A percentile compares a stretch with the other conserved stretches of the same genome.
Evolutionary conservation across 768 basidiomycete species (phyloP).

Genomic region (Mycena floridula): DNA sequence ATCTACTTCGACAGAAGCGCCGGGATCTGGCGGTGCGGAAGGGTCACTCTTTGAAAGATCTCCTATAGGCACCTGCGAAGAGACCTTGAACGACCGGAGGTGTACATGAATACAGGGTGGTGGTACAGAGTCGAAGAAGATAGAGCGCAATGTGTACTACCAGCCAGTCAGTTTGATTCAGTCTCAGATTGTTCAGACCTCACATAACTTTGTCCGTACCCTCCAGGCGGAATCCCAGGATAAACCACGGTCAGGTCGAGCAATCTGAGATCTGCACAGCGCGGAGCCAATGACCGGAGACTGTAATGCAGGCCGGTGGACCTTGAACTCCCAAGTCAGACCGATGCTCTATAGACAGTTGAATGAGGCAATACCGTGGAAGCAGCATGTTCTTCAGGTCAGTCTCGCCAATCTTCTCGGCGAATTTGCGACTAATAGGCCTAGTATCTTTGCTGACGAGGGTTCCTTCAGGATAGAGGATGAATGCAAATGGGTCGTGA

Average conservation of each 20-base stretch:
- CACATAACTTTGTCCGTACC: constrained; percentile 82
- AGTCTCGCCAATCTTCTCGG: constrained; percentile 84
- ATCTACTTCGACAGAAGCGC: constrained; percentile 36
- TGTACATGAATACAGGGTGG: constrained; percentile 89
- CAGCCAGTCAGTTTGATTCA: too few species aligned
- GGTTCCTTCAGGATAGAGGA: constrained; percentile 95
- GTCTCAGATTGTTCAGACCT: too few species aligned
- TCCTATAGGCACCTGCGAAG: constrained; percentile 63
- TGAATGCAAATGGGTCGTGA: constrained; percentile 69
- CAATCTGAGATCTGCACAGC: constrained; percentile 69
- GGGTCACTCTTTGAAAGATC: constrained; percentile 37
- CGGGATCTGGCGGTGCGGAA: constrained; percentile 17
- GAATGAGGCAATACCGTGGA: background rate
- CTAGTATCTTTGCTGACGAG: constrained; percentile 84
- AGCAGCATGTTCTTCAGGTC: constrained; percentile 27
- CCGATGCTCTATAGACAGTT: too few species aligned
- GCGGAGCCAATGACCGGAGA: constrained; percentile 72
- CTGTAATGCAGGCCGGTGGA: constrained; percentile 88
- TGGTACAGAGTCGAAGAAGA: constrained; percentile 74
- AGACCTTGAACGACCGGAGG: constrained; percentile 70
- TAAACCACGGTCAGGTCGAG: constrained; percentile 93
- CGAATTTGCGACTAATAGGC: constrained; percentile 80
- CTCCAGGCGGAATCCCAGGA: constrained; percentile 55
- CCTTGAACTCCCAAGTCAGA: too few species aligned
- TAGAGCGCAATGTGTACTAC: constrained; percentile 88